Percentiles rank a stretch among this genome's conserved stretches.
phyloP scores from a whole-genome alignment of 1,139 yeast species.

The Magnusiomyces suaveolens region DNA sequence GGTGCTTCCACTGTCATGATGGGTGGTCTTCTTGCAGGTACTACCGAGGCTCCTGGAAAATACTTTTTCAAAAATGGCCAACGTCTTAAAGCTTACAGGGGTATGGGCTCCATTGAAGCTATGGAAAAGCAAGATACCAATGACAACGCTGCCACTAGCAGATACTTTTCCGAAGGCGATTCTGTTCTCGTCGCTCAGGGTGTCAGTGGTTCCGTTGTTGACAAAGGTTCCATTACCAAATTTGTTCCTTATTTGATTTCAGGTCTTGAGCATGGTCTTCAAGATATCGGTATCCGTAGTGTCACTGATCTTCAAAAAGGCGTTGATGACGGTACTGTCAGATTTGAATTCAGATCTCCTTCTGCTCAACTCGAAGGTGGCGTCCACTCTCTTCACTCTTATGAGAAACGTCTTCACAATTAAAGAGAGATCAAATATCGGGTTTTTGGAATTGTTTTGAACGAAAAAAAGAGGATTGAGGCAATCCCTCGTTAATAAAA shows the following conservation, averaged over 20 bases:
- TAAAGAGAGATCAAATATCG: too few species aligned
- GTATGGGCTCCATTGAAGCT: slow-evolving; percentile 99
- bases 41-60: slow-evolving; percentile 96
- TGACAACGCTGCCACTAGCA: slow-evolving; percentile 95
- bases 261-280: slow-evolving; percentile 97
- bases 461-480: background rate
- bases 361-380: slow-evolving; percentile 99
- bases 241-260: slow-evolving; percentile 88
- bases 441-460: too few species aligned
- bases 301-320: slow-evolving; percentile 52
- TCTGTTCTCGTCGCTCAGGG: slow-evolving; percentile 97
- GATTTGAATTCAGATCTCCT: slow-evolving; percentile 97
- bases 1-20: slow-evolving; percentile 98
- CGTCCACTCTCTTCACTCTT: slow-evolving; percentile 90
- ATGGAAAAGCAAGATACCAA: slow-evolving; percentile 83
- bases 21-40: slow-evolving; percentile 99
- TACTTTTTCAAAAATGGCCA: slow-evolving; percentile 97
- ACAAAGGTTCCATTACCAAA: slow-evolving; percentile 90
- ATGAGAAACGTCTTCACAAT: slow-evolving; percentile 93
- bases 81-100: slow-evolving; percentile 94
- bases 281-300: slow-evolving; percentile 86
- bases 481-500: slow-evolving; percentile 5
- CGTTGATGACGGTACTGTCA: slow-evolving; percentile 59
- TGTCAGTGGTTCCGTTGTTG: slow-evolving; percentile 94
- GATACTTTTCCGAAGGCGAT: slow-evolving; percentile 95